Evolutionary conservation across 2,329 filamentous ascomycete species (phyloP).

Genomic region (Microdochium nivale): DNA sequence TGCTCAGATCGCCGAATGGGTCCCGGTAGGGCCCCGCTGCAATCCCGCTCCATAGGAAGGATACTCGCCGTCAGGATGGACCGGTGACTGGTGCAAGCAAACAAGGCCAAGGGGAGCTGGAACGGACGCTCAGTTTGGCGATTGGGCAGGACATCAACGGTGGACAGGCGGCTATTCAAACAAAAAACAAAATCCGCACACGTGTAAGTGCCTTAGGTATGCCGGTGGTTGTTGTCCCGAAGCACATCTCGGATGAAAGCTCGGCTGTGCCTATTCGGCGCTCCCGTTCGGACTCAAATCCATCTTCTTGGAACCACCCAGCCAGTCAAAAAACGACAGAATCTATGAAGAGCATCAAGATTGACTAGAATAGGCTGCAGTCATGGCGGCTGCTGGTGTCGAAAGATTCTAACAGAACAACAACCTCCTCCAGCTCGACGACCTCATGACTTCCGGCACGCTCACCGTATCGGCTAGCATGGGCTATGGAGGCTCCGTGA

Average conservation of each 20-base stretch:
- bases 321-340: neutral
- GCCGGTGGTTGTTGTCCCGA: neutral
- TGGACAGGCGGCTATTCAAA: too few relatives aligned
- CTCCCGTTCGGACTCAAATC: neutral
- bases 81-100: too few relatives aligned
- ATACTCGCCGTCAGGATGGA: too few relatives aligned
- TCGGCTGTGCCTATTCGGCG: neutral
- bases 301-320: neutral
- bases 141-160: too few relatives aligned
- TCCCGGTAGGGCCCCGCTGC: too few relatives aligned
- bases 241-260: neutral
- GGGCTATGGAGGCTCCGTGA: conserved; percentile 17
- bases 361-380: neutral
- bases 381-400: neutral
- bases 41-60: too few relatives aligned
- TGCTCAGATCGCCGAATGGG: too few relatives aligned
- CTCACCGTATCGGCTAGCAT: conserved; percentile 25
- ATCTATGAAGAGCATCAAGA: neutral
- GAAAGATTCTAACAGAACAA: neutral
- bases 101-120: too few relatives aligned
- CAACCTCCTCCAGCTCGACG: neutral
- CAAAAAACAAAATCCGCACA: too few relatives aligned
- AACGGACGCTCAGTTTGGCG: too few relatives aligned
- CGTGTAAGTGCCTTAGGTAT: too few relatives aligned
- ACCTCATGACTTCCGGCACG: conserved; percentile 31